A percentile compares a stretch with the other conserved stretches of the same genome.
Conservation (phyloP, 192 early-diverging fungal species). For the Umbelopsis isabellina region DNA sequence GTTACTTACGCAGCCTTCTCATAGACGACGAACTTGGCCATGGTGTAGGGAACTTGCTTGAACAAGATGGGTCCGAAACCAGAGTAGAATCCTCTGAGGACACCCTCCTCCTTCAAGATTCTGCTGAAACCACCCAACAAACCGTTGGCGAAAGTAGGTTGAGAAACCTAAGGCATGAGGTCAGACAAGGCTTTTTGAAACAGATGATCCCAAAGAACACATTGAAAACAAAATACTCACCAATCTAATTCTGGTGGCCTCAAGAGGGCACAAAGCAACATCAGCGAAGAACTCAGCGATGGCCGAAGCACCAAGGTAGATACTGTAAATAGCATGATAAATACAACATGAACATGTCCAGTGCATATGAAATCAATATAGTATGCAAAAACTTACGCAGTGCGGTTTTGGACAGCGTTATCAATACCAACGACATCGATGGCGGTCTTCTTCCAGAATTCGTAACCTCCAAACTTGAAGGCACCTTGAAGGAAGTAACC, state of each 20-base stretch:
- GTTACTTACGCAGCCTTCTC: conserved; percentile 52
- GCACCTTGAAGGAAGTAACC: conserved; percentile 71
- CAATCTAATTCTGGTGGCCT: conserved; percentile 75
- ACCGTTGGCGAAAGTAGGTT: conserved; percentile 67
- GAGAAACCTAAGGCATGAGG: conserved; percentile 39
- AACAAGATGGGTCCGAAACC: conserved; percentile 78
- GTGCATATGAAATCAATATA: too few species aligned
- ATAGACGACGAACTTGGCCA: conserved; percentile 79
- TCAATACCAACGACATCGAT: conserved; percentile 58
- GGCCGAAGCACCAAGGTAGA: conserved; percentile 68
- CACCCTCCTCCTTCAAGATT: conserved; percentile 67
- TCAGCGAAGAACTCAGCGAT: conserved; percentile 80
- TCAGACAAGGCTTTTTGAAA: not conserved
- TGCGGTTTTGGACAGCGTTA: conserved; percentile 60
- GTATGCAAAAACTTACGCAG: conserved; percentile 25
- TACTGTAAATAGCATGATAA: conserved; percentile 11
- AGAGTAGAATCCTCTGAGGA: conserved; percentile 71
- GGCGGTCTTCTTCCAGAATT: conserved; percentile 66
- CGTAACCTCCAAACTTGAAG: conserved; percentile 71
- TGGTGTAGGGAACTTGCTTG: conserved; percentile 82
- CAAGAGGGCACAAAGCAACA: conserved; percentile 72
- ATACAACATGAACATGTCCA: too few species aligned
- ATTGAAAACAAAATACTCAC: conserved; percentile 34
- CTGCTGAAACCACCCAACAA: conserved; percentile 61
- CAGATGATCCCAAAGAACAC: not conserved